These are phyloP conservation scores for Apostasia shenzhenica DNA, from an alignment of 106 monocot genomes.

Conservation along the genomic window DNA sequence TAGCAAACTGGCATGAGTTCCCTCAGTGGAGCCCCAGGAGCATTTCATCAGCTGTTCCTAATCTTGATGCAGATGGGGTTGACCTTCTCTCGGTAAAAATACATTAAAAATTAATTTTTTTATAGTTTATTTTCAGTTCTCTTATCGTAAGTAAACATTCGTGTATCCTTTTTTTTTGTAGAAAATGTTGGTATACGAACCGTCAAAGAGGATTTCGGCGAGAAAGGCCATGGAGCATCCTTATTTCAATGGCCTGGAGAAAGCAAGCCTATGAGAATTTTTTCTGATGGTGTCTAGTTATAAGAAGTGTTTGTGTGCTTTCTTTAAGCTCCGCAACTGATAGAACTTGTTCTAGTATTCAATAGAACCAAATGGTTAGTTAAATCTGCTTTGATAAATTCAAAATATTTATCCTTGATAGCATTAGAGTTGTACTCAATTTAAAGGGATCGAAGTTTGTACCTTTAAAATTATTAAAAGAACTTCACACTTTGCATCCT, in stretches of 20 bases:
- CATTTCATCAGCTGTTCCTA: slow-evolving; percentile 43
- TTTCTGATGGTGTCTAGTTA: neutral
- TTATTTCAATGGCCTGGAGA: slow-evolving; percentile 76
- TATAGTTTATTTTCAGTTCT: neutral
- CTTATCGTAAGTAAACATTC: neutral
- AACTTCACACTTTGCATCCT: no score
- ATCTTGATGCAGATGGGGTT: slow-evolving; percentile 49
- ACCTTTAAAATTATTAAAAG: no score
- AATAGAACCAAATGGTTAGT: no score
- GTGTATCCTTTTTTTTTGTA: slow-evolving; percentile 22
- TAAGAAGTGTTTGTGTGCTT: no score
- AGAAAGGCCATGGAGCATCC: slow-evolving; percentile 86
- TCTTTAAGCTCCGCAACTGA: no score
- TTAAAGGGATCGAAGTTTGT: no score
- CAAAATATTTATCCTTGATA: no score
- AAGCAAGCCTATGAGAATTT: slow-evolving; percentile 22
- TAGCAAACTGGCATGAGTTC: slow-evolving; percentile 89
- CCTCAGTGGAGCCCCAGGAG: slow-evolving; percentile 73
- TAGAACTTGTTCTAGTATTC: no score
- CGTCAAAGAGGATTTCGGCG: slow-evolving; percentile 71
- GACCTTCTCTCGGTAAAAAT: slow-evolving; percentile 75
- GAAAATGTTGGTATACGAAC: slow-evolving; percentile 82
- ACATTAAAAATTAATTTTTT: neutral
- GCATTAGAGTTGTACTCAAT: no score
- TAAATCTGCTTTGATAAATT: no score